Conservation (phyloP, 2,329 filamentous ascomycete species). For the Bipolaris gigantea region DNA sequence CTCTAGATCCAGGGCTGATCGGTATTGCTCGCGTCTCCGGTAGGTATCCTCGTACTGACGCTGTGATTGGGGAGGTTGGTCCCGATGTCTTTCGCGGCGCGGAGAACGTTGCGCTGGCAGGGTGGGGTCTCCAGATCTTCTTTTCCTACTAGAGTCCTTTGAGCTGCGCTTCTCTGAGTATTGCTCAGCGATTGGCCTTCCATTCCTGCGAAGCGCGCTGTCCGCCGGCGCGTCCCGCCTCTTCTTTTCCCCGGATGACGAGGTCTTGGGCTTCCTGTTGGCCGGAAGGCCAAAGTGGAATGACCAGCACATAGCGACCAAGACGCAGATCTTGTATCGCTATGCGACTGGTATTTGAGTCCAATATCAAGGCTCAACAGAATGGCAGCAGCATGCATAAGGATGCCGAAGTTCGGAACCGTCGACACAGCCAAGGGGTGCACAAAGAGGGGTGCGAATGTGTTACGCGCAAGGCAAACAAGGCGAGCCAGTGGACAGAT, state of each 20-base stretch:
- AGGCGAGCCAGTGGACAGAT: conserved; percentile 25
- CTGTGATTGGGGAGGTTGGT: conserved; percentile 24
- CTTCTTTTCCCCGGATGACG: conserved; percentile 36
- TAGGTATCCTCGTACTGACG: conserved; percentile 20
- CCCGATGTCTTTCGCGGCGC: conserved; percentile 28
- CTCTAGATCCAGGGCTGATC: conserved; percentile 30
- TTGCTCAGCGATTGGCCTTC: conserved; percentile 26
- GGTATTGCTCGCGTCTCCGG: conserved; percentile 23
- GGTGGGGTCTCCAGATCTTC: conserved; percentile 27
- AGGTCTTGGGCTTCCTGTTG: conserved; percentile 35
- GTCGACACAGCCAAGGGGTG: conserved; percentile 21
- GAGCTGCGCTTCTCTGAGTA: conserved; percentile 39
- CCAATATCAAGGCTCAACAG: conserved; percentile 15
- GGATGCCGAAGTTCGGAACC: conserved; percentile 34
- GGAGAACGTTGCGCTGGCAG: conserved; percentile 24
- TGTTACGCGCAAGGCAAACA: conserved; percentile 36
- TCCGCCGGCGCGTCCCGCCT: conserved; percentile 30
- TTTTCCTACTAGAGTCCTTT: conserved; percentile 31
- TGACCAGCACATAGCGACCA: conserved; percentile 44
- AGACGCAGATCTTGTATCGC: conserved; percentile 26
- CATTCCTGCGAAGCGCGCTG: conserved; percentile 29
- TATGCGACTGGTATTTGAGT: conserved; percentile 28
- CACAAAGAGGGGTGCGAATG: conserved; percentile 30
- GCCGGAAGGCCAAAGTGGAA: conserved; percentile 38
- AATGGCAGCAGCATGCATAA: conserved; percentile 26